Evolutionary conservation across 1,139 yeast species (phyloP), one percentile per base, ranked within the genome.

Genomic region (Kodamaea anthophila): DNA sequence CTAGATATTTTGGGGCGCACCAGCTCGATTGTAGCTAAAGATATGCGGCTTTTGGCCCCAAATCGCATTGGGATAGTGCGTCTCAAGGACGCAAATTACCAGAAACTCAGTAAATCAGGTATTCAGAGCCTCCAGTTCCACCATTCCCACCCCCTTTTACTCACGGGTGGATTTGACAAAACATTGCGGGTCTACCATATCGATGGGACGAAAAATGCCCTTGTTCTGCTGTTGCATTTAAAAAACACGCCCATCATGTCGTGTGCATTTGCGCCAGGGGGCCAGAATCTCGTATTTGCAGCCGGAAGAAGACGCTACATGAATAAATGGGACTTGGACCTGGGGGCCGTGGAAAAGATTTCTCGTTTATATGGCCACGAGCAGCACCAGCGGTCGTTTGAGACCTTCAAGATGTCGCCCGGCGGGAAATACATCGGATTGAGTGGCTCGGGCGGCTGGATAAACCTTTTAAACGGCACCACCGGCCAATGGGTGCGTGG

Each of bases 301-400:
- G 95, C 84, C 36, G 98, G 98, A 37, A 76, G 96, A 60, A 77
- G 98, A 60, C 72, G 85, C 36, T 88, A 81, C 52, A 78, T 91
- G 84, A 85, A 83, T 56, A 77, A 86, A 33, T 88, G 97, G 95
- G 91, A 87, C 53, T 65, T 91, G 33, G 72, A 73, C 31, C 63
- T 70, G 9, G 87, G 88, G n/a, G 64, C 62, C 12, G 77, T 87
- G 24, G 94, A 86, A 41, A 91, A 88, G 55, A 75, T 91, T 28
- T 75, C 86, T 31, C 74, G 96, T 55, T 63, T 91, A 70, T 91
- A 88, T 49, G 98, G 98, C 2, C 94, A 87, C 48, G 95, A 85
- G 50, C 65, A 72, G 28, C 75, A 78, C 28, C 97, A 88, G 58
- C 70, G 73, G 43, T 80, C 93, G n/a, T 85, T 86, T 70, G 98